Evolutionary conservation across 2,329 filamentous ascomycete species (phyloP), one percentile per base, ranked within the genome.

Genomic region (Polytolypa hystricis): DNA sequence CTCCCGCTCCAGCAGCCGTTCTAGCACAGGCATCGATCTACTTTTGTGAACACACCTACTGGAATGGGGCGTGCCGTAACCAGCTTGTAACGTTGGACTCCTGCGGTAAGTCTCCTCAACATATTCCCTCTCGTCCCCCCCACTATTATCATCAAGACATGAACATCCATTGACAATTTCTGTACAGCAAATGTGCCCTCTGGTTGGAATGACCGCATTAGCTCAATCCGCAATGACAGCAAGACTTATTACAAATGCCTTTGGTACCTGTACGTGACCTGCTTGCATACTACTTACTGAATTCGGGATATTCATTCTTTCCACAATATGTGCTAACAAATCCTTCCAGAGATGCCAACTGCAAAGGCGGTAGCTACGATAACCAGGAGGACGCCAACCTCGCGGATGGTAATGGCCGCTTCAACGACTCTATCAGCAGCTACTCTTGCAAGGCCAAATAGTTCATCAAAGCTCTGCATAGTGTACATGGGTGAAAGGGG

Each of bases 381-480:
- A 30, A 30, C 7, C 27, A 30, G 27, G 27, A 10, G 7, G 27
- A 30, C 12, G 27, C 27, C 27, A 12, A 30, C 7, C 7, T 30
- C n/a, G 27, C 27, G 12, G 27, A 30, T 14, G 27, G 27, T 1
- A 15, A 30, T 14, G 27, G 27, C n/a, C 12, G 16, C 12, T 30
- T 30, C 27, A 30, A 15, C 27, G 27, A 30, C 12, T 30, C 27
- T 30, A 30, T 30, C 27, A 30, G 16, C 27, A 30, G 27, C 27
- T 30, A 30, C 27, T 30, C 27, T 1, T 30, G 27, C 27, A 30
- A 30, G 27, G 10, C 27, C 9, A 10, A 30, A 8, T 30, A 12
- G 16, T 10, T 14, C n/a, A n/a, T n/a, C n/a, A n/a, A n/a, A n/a
- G n/a, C n/a, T n/a, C n/a, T n/a, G n/a, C n/a, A n/a, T n/a, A n/a